Evolutionary conservation across 257 asterid genomes (phyloP).

Genomic region (Solanum clarkiae): DNA sequence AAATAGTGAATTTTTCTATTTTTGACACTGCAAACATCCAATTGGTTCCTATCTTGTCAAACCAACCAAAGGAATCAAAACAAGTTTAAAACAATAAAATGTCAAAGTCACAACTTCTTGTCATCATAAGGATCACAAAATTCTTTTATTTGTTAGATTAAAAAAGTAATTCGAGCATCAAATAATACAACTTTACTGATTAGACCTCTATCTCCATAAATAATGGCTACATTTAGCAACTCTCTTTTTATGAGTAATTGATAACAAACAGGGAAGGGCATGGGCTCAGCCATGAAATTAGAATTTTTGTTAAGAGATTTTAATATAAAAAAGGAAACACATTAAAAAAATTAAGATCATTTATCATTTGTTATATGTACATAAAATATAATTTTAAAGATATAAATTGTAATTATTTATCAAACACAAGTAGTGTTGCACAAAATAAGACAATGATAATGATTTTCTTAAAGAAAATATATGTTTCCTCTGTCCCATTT

Average conservation of each 20-base stretch:
- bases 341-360: too few species aligned
- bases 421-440: not conserved
- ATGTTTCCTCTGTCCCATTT: too few species aligned
- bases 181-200: conserved; percentile 13
- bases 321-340: too few species aligned
- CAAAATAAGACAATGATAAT: not conserved
- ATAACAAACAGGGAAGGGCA: conserved; percentile 3
- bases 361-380: too few species aligned
- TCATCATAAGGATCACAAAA: not conserved
- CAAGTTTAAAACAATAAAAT: conserved; percentile 5
- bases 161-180: not conserved
- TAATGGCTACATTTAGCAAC: conserved; percentile 1
- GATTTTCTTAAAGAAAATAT: too few species aligned
- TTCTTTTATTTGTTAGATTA: not conserved
- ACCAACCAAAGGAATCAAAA: conserved; percentile 19
- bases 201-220: not conserved
- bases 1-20: conserved; percentile 6
- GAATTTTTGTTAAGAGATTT: too few species aligned
- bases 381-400: not conserved
- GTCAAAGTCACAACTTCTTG: conserved; percentile 19
- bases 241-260: conserved; percentile 8
- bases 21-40: conserved; percentile 13
- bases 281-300: not conserved
- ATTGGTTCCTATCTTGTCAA: conserved; percentile 7
- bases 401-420: too few species aligned